Evolutionary conservation across 805 yeast genomes (phyloP), one percentile per base, ranked within the genome.

Genomic region (Candida bentonensis): DNA sequence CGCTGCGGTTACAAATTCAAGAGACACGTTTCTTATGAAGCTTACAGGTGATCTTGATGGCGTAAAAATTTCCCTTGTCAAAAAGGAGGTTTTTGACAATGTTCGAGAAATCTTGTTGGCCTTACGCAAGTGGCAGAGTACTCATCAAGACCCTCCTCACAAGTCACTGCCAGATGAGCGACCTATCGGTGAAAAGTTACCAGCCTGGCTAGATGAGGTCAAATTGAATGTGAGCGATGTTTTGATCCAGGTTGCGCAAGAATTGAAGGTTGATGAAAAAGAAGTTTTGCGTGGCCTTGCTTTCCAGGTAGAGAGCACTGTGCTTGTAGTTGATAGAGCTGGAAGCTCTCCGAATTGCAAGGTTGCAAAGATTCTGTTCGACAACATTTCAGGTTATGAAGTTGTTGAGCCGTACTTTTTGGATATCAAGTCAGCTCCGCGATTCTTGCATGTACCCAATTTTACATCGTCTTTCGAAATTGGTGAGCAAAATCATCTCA

Each of bases 11-110:
- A 61, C 58, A 0, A 46, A 42, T 7, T 56, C 62, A n/a, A 46
- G 46, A n/a, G 65, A 66, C 3, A 42, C 43, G 22, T 46, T 56
- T n/a, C 42, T 49, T 3, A 61, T 59, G n/a, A 49, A 47, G 15
- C 34, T 58, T 3, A 40, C 43, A 13, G 61, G 53, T 3, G 26
- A 41, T 17, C 47, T 63, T 15, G 42, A 49, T 23, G 51, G 51
- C 22, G 54, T 61, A 22, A 52, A 55, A 22, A 47, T 62, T 25
- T 42, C 50, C 3, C 49, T 58, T 17, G 51, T 61, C 11, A 53
- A 56, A 40, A 53, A 53, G 23, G 67, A 63, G 43, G 54, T 64
- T 15, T 54, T 63, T 50, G 46, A 54, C 22, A 58, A 56, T 3
- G 43, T 62, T 9, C 54, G 63, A 15, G 54, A 54, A 17, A 5